These are phyloP conservation scores for Cladosporium sp. DNA, from an alignment of 2,329 filamentous ascomycete genomes.

Conservation along the genomic window DNA sequence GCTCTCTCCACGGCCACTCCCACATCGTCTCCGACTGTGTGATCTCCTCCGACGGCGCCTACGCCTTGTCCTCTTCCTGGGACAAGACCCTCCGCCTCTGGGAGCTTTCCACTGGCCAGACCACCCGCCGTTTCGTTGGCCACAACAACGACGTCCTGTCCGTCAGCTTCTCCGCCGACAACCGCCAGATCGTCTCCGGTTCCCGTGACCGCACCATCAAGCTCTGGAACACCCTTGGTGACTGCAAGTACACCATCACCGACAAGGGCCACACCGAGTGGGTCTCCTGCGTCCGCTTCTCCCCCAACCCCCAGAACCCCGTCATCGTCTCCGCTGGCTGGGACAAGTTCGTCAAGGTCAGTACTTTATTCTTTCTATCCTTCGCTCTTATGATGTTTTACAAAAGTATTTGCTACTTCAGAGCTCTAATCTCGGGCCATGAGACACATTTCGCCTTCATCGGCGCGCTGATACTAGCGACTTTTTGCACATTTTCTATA, in stretches of 20 bases:
- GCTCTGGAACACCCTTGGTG: constrained; percentile 99
- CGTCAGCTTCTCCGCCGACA: constrained; percentile 99
- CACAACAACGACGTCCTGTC: constrained; percentile 99
- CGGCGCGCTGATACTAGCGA: constrained; percentile 67
- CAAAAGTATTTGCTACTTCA: constrained; percentile 99
- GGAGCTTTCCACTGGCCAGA: constrained; percentile 96
- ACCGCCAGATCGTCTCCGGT: constrained; percentile 98
- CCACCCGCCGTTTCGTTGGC: constrained; percentile 96
- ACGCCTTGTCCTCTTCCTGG: constrained; percentile 98
- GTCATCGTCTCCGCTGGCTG: constrained; percentile 98
- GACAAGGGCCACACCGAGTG: constrained; percentile 99
- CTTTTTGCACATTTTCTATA: constrained; percentile 4
- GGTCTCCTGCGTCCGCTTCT: constrained; percentile 99
- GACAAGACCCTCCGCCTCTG: constrained; percentile 99
- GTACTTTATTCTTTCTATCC: constrained; percentile 37
- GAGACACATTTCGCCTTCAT: constrained; percentile 83
- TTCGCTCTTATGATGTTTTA: constrained; percentile 76
- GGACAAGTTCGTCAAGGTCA: constrained; percentile 99
- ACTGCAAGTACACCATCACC: constrained; percentile 99
- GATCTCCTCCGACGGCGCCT: constrained; percentile 98
- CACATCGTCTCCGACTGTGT: constrained; percentile 99
- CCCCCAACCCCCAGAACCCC: constrained; percentile 99
- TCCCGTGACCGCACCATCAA: constrained; percentile 99
- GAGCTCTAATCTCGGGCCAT: constrained; percentile 78
- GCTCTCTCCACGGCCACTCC: constrained; percentile 96